Evolutionary conservation across 805 yeast species (phyloP), one percentile per base, ranked within the genome.

Genomic region (Metschnikowia koreensis): DNA sequence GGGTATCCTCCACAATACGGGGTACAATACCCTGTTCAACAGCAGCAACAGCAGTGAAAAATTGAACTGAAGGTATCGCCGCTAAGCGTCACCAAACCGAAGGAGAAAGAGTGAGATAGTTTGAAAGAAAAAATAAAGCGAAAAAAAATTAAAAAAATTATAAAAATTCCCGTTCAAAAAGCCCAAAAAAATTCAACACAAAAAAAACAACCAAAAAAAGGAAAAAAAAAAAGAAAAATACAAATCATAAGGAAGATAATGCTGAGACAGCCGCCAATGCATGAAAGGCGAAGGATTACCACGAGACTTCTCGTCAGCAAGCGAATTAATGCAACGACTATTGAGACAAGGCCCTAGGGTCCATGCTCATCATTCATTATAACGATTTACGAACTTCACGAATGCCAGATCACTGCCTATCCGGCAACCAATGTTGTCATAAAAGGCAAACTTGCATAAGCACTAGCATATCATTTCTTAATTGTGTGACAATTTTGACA

Each of bases 1-100:
- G 69, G 66, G 7, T 65, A 65, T 52, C 61, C 65, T 8, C 61
- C 65, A n/a, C 68, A 59, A 38, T 56, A 43, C 39, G 56, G 57
- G 16, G 68, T 63, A 3, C 58, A 54, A 31, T 59, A 57, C 46
- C 65, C 67, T 33, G 59, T 52, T 28, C 68, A 57, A 41, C 66
- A 59, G 13, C 68, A 57, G 42, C 66, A 59, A 46, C 65, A 57
- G 26, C 64, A 60, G 39, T 63, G 52, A 43, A n/a, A 2, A 6
- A 16, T 4, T 12, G 3, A 28, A 39, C 44, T 31, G 46, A n/a
- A 28, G 29, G 26, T 15, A 27, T 26, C 13, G 8, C 8, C 7
- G 8, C 33, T 31, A 31, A 2, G 22, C 22, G 13, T 3, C 6
- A 31, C 10, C 13, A 6, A 31, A 9, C 6, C 12, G n/a, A 12